Conservation (phyloP, 805 yeast genomes). For the Osmozyma mogii region DNA sequence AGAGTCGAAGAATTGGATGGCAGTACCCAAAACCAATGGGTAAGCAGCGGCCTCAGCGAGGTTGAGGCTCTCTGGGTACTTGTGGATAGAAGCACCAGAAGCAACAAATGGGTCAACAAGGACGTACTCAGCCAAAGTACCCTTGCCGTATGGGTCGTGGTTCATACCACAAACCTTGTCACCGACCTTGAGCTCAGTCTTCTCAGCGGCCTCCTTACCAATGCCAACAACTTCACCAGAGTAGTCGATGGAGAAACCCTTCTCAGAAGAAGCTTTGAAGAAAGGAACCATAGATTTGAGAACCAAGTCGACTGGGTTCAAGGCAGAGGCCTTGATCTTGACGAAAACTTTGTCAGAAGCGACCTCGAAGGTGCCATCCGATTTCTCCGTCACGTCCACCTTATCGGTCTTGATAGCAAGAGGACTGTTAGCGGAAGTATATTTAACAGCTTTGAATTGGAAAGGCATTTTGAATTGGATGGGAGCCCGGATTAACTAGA, state of each 20-base stretch:
- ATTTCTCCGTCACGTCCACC: slow-evolving; percentile 6
- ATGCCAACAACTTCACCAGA: slow-evolving; percentile 26
- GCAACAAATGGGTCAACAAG: slow-evolving; percentile 26
- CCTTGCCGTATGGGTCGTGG: slow-evolving; percentile 17
- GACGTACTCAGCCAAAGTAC: slow-evolving; percentile 42
- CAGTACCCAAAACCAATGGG: slow-evolving; percentile 61
- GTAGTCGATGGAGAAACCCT: slow-evolving; percentile 26
- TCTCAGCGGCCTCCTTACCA: slow-evolving; percentile 18
- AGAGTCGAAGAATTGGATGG: slow-evolving; percentile 32
- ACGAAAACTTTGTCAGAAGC: slow-evolving; percentile 16
- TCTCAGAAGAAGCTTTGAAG: slow-evolving; percentile 8
- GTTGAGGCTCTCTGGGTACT: slow-evolving; percentile 38
- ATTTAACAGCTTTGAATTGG: slow-evolving; percentile 17
- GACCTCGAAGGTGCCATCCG: slow-evolving; percentile 11
- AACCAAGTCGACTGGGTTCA: slow-evolving; percentile 27
- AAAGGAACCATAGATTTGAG: slow-evolving; percentile 11
- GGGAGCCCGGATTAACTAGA: too few relatives aligned
- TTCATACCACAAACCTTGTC: slow-evolving; percentile 24
- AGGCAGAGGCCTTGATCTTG: slow-evolving; percentile 24
- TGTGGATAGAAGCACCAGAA: slow-evolving; percentile 29
- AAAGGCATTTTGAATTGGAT: too few relatives aligned
- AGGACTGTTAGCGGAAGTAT: slow-evolving; percentile 9
- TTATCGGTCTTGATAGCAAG: slow-evolving; percentile 7
- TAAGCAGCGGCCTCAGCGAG: slow-evolving; percentile 56
- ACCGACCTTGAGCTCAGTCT: slow-evolving; percentile 17